A percentile compares a stretch with the other conserved stretches of the same genome.
Evolutionary conservation across 2,329 filamentous ascomycete genomes (phyloP).

Genomic region (Colletotrichum simmondsii): DNA sequence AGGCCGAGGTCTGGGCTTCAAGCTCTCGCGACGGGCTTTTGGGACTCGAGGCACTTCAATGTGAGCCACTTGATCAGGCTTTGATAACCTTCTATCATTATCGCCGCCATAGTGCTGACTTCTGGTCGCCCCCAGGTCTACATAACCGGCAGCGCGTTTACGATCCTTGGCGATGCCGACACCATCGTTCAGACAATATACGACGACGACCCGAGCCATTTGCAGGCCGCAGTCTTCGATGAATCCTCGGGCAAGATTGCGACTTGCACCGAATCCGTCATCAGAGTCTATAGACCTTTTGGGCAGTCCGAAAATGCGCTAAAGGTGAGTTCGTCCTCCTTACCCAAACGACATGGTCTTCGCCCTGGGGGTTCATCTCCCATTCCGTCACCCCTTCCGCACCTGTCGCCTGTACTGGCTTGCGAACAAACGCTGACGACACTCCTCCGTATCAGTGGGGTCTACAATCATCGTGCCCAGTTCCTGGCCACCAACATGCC

Average conservation of each 20-base stretch:
- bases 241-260: constrained; percentile 88
- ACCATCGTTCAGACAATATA: constrained; percentile 91
- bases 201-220: constrained; percentile 74
- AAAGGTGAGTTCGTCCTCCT: constrained; percentile 67
- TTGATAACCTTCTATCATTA: constrained; percentile 23
- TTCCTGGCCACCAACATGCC: constrained; percentile 42
- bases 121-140: constrained; percentile 70
- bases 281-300: constrained; percentile 84
- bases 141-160: constrained; percentile 87
- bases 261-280: constrained; percentile 71
- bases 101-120: constrained; percentile 16
- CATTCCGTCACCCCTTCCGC: background rate
- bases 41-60: constrained; percentile 78
- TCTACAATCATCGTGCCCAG: constrained; percentile 70
- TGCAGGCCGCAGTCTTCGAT: constrained; percentile 85
- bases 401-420: background rate
- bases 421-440: background rate
- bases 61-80: constrained; percentile 56
- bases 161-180: constrained; percentile 81
- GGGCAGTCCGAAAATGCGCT: constrained; percentile 76
- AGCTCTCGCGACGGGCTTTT: constrained; percentile 78
- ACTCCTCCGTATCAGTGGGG: constrained; percentile 63
- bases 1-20: constrained; percentile 82
- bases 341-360: background rate
- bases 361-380: background rate